phyloP scores from a whole-genome alignment of 495 filamentous ascomycete genomes.

The Letharia columbiana region DNA sequence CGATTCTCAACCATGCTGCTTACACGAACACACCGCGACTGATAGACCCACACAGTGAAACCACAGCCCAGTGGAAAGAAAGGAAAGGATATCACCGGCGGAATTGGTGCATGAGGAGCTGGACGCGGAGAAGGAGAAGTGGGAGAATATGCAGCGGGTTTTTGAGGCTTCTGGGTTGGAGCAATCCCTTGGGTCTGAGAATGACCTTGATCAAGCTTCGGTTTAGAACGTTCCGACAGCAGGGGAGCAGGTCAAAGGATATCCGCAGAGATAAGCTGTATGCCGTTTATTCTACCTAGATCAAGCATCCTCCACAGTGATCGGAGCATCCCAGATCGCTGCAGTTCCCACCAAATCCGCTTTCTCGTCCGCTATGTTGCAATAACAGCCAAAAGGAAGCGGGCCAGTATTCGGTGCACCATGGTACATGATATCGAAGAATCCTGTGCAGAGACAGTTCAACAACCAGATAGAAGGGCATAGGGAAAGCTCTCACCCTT shows the following conservation, averaged over 20 bases:
- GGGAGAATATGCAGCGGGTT: not conserved
- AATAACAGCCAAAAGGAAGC: constrained; percentile 1
- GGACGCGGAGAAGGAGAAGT: constrained; percentile 1
- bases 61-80: not conserved
- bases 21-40: too few relatives aligned
- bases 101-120: not conserved
- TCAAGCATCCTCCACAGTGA: not conserved
- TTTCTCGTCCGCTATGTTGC: not conserved
- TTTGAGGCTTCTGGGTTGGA: not conserved
- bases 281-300: not conserved
- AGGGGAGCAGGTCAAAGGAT: too few relatives aligned
- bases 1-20: too few relatives aligned
- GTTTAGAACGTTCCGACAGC: not conserved
- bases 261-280: not conserved
- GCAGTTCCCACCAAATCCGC: not conserved
- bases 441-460: not conserved
- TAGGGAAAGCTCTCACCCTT: not conserved
- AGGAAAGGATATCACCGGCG: not conserved
- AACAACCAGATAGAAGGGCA: not conserved
- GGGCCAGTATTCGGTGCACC: not conserved
- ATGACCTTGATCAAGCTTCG: not conserved
- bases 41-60: not conserved
- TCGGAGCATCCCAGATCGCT: not conserved
- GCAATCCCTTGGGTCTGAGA: not conserved
- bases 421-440: not conserved